These are phyloP conservation scores for Amesomyces nigricolor DNA, from an alignment of 2,329 filamentous ascomycete genomes.

Conservation along the genomic window DNA sequence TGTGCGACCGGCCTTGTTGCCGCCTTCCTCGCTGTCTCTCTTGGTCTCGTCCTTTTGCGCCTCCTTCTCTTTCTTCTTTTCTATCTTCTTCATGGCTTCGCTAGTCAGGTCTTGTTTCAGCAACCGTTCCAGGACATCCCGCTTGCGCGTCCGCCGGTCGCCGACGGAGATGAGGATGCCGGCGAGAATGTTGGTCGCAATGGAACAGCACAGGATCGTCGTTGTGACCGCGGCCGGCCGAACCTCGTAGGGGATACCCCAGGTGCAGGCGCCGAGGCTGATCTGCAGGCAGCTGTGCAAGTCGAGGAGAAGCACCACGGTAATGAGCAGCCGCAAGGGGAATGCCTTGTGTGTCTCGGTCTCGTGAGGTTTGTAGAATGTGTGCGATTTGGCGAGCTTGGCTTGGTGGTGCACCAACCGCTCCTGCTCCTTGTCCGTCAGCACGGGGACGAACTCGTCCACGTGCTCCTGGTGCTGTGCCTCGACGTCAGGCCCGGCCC, in stretches of 20 bases:
- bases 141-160: constrained; percentile 73
- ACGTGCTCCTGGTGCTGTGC: constrained; percentile 38
- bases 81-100: constrained; percentile 46
- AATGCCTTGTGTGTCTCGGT: constrained; percentile 78
- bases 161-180: constrained; percentile 72
- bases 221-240: constrained; percentile 71
- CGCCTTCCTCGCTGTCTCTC: background rate
- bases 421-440: constrained; percentile 60
- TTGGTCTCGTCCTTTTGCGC: constrained; percentile 11
- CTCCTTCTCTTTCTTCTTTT: constrained; percentile 41
- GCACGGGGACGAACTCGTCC: constrained; percentile 51
- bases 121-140: constrained; percentile 74
- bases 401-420: constrained; percentile 69
- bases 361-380: constrained; percentile 85
- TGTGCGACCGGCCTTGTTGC: background rate
- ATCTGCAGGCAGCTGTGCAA: constrained; percentile 77
- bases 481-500: constrained; percentile 29
- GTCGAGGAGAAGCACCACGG: constrained; percentile 73
- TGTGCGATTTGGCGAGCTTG: constrained; percentile 77
- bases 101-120: constrained; percentile 69
- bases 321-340: constrained; percentile 65
- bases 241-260: constrained; percentile 66
- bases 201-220: constrained; percentile 72
- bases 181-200: constrained; percentile 70
- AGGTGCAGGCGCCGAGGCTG: constrained; percentile 70